phyloP scores from a whole-genome alignment of 2,329 filamentous ascomycete species.

The Fusarium nanum region DNA sequence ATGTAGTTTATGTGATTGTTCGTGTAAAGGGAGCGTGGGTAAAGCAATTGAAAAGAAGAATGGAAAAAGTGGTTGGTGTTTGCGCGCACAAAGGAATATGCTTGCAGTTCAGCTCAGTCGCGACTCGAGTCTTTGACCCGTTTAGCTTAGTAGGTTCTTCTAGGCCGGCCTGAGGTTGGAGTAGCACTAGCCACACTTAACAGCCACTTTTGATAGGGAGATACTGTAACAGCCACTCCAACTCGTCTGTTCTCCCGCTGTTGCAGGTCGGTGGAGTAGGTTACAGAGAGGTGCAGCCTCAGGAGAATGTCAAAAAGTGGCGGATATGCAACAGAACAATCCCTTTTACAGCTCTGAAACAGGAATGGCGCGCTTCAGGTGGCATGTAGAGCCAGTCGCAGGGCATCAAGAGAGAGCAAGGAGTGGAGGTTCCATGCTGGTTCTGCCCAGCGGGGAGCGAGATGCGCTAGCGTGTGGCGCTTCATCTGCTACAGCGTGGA shows the following conservation, averaged over 20 bases:
- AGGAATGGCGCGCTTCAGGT: constrained; percentile 46
- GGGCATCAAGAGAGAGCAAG: constrained; percentile 16
- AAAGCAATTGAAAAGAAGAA: background rate
- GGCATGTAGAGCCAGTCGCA: constrained; percentile 35
- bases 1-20: background rate
- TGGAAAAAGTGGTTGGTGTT: constrained; percentile 12
- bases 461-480: constrained; percentile 41
- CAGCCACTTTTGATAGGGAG: background rate
- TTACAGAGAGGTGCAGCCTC: constrained; percentile 28
- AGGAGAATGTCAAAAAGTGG: constrained; percentile 18
- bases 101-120: constrained; percentile 20
- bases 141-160: constrained; percentile 11
- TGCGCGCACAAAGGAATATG: constrained; percentile 22
- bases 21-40: background rate
- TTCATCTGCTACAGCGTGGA: constrained; percentile 12
- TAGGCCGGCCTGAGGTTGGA: constrained; percentile 19
- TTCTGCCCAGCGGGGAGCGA: constrained; percentile 6
- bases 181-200: constrained; percentile 11
- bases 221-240: constrained; percentile 9
- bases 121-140: constrained; percentile 17
- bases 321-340: constrained; percentile 8
- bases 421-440: constrained; percentile 14
- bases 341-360: constrained; percentile 26
- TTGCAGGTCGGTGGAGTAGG: constrained; percentile 29
- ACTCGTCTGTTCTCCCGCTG: background rate